Base-by-base conservation (phyloP, 257 asterid genomes). In the Solanum arcanum region DNA sequence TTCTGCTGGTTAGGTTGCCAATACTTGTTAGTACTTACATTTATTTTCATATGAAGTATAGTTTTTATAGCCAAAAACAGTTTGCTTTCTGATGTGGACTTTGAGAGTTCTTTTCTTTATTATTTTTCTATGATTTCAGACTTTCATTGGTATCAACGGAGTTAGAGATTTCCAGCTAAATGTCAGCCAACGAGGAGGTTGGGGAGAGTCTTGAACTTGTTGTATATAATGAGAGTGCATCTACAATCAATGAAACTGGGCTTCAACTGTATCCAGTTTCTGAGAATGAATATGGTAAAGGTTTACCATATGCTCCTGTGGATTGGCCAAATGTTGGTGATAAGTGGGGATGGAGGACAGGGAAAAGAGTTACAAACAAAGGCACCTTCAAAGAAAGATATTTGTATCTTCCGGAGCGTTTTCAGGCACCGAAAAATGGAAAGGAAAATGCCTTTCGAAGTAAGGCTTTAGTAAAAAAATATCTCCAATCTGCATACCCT, bases 371-470 rank as follows among this genome's bases (percentile, higher is more conserved):
- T 31, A 66, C 91, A 78, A 25, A 6, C 64, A 86, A 91, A 52
- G 99, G 99, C 8, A 76, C 89, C 88, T 91, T 84, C 89, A 3
- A 69, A 89, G 98, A 96, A 87, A 91, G 98, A 83, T 94, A 93
- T 87, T 52, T 94, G 87, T 94, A 94, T 88, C 91, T 85, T 80
- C 98, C 98, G 5, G 42, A 46, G 37, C 86, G 90, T 75, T 89
- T 94, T 70, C 83, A 66, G 37, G 52, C 13, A 20, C 31, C 4
- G 10, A 21, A 74, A 37, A 29, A 74, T 35, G 75, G 94, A 21
- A 83, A 31, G 83, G 88, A 13, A 89, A 72, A 49, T 68, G 86
- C 86, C 42, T 93, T 95, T 16, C 90, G 92, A 10, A 96, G 98
- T 92, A 93, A 31, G 89, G 94, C 87, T 33, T 91, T 95, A 1